Base-by-base conservation (phyloP, 345 rosid genomes). In the Toxicodendron radicans region DNA sequence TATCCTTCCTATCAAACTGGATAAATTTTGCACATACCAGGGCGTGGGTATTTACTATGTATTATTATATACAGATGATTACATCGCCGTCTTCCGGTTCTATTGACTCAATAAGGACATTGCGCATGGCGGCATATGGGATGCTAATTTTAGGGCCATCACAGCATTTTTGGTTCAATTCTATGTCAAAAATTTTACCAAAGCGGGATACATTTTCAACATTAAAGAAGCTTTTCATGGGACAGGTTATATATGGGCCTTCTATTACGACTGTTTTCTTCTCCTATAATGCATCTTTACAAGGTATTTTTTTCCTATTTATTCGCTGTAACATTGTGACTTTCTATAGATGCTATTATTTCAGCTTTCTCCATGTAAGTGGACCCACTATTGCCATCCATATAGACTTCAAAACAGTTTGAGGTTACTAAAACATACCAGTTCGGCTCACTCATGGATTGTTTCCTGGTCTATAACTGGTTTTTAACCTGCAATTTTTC, bases 131-230 rank as follows among this genome's bases (percentile, higher is more conserved):
- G 33, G 81, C 69, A 54, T 89, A 83, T 60, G 94, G 92, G 13
- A 75, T 91, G 71, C 41, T 89, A 63, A 58, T 91, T 49, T 81
- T 91, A 48, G 94, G 92, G 57, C 94, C 97, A 13, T 81, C 91
- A 41, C 92, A 87, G 74, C 91, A 91, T 81, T 13, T 73, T 9
- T 89, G 92, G 92, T 91, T 87, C 83, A 85, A 89, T 79, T 75
- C 65, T 57, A 72, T 89, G 58, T 84, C 90, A 4, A 86, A 52
- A 65, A 58, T 87, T 54, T 76, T 88, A 16, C 90, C 97, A 20
- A 76, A 83, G 68, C 89, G 87, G 13, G 90, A 91, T 18, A 64
- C 81, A 0, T 63, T 76, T 20, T 74, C 89, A 41, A 88, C 90
- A 52, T 68, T 86, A 68, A 89, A 85, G 85, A 89, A 87, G 79